phyloP scores from a whole-genome alignment of 768 basidiomycete species.

The Termitomyces sp. region DNA sequence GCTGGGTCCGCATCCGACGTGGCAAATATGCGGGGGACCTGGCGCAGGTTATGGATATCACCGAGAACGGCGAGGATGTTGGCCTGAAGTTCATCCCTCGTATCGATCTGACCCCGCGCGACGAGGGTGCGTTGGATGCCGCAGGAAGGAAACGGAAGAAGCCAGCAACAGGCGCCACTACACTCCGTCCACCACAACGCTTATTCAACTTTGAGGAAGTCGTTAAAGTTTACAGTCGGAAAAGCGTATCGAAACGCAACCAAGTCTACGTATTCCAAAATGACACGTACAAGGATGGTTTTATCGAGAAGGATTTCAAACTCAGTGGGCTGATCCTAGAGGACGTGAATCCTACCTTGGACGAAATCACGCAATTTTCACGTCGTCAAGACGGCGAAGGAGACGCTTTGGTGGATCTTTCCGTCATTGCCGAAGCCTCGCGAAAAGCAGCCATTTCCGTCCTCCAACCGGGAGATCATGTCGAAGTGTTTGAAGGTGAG shows the following conservation, averaged over 20 bases:
- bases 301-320: slow-evolving; percentile 95
- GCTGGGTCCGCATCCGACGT: slow-evolving; percentile 93
- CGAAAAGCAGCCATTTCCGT: slow-evolving; percentile 88
- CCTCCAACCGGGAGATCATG: slow-evolving; percentile 95
- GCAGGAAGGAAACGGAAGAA: slow-evolving; percentile 78
- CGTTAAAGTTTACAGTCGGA: slow-evolving; percentile 77
- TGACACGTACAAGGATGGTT: slow-evolving; percentile 93
- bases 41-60: slow-evolving; percentile 92
- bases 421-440: slow-evolving; percentile 89
- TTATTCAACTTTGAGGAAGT: slow-evolving; percentile 95
- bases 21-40: slow-evolving; percentile 94
- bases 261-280: slow-evolving; percentile 83
- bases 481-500: slow-evolving; percentile 97
- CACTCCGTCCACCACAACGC: slow-evolving; percentile 85
- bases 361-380: slow-evolving; percentile 92
- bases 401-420: slow-evolving; percentile 77
- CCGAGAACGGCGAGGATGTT: slow-evolving; percentile 90
- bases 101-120: slow-evolving; percentile 91
- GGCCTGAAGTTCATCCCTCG: slow-evolving; percentile 95
- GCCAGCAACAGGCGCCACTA: slow-evolving; percentile 35
- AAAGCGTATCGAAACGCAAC: slow-evolving; percentile 70
- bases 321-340: slow-evolving; percentile 74
- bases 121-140: slow-evolving; percentile 60
- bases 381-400: slow-evolving; percentile 69
- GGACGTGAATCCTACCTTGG: slow-evolving; percentile 91